These are phyloP conservation scores for Trichophyton rubrum DNA, from an alignment of 2,329 filamentous ascomycete species.

Conservation along the genomic window DNA sequence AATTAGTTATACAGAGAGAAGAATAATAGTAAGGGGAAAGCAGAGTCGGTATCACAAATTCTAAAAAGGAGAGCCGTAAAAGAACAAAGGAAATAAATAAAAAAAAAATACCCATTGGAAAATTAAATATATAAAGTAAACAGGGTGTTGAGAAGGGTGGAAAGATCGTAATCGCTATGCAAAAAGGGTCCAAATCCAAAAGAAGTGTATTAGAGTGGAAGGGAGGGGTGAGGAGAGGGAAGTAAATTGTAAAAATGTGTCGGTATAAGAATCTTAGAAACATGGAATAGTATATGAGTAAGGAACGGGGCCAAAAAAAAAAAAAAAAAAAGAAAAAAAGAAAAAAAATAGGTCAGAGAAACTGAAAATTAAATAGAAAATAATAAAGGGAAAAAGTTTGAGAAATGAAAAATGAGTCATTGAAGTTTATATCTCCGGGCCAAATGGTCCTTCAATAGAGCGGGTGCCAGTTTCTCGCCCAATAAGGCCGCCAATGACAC, in stretches of 20 bases:
- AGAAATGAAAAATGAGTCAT: neutral
- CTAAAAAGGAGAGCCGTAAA: conserved; percentile 4
- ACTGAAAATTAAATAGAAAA: too few relatives aligned
- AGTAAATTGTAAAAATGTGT: neutral
- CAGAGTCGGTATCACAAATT: conserved; percentile 23
- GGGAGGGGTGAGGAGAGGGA: neutral
- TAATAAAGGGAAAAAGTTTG: too few relatives aligned
- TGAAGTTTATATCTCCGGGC: conserved; percentile 11
- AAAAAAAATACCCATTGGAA: neutral
- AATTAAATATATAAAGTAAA: conserved; percentile 5
- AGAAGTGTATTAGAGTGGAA: neutral
- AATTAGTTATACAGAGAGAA: neutral
- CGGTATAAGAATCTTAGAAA: neutral
- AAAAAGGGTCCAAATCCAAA: conserved; percentile 2
- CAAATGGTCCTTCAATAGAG: conserved; percentile 11
- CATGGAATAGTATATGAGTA: neutral
- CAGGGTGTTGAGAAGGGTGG: conserved; percentile 1
- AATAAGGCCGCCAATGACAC: conserved; percentile 23
- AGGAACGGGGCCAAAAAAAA: neutral
- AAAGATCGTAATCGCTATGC: conserved; percentile 12
- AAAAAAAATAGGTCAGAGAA: too few relatives aligned
- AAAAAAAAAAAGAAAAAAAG: neutral
- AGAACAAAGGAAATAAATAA: conserved; percentile 4
- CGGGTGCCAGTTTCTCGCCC: neutral
- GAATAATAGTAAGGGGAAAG: conserved; percentile 9